These are phyloP conservation scores for Arbutus unedo DNA, from an alignment of 148 eudicot genomes.

Conservation along the genomic window DNA sequence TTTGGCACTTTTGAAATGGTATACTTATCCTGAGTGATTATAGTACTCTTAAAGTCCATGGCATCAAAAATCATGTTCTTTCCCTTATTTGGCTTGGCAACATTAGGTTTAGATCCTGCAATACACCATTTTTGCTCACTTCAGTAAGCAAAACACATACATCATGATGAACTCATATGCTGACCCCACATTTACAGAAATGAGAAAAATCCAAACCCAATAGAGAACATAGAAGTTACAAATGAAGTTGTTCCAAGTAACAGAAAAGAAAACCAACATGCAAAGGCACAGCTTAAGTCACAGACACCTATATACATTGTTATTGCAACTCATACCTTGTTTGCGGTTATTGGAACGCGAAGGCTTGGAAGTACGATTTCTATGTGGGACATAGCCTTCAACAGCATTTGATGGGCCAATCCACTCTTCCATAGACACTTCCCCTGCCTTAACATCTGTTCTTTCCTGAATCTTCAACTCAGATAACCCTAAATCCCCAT, in stretches of 20 bases:
- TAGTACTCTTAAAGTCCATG: conserved; percentile 57
- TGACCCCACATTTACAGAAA: background rate
- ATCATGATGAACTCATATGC: conserved; percentile 3
- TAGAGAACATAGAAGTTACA: background rate
- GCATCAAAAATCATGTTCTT: conserved; percentile 34
- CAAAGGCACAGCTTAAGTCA: background rate
- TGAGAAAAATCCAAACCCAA: background rate
- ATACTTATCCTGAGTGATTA: conserved; percentile 70
- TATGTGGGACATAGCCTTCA: conserved; percentile 89
- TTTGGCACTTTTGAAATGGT: conserved; percentile 44
- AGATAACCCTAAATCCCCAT: conserved; percentile 42
- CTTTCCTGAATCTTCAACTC: conserved; percentile 72
- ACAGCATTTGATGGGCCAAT: conserved; percentile 82
- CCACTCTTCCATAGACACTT: conserved; percentile 72
- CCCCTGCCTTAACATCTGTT: conserved; percentile 37
- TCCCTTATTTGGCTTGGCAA: conserved; percentile 32
- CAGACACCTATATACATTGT: background rate
- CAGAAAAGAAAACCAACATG: background rate
- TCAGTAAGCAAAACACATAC: conserved; percentile 17
- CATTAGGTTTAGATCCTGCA: conserved; percentile 49
- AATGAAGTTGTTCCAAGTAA: background rate
- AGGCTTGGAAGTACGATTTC: conserved; percentile 32
- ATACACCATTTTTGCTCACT: conserved; percentile 27
- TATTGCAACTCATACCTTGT: conserved; percentile 35
- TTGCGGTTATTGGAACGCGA: conserved; percentile 19